Evolutionary conservation across 176 grass and related monocot genomes (phyloP).

Genomic region (Dactylis glomerata): DNA sequence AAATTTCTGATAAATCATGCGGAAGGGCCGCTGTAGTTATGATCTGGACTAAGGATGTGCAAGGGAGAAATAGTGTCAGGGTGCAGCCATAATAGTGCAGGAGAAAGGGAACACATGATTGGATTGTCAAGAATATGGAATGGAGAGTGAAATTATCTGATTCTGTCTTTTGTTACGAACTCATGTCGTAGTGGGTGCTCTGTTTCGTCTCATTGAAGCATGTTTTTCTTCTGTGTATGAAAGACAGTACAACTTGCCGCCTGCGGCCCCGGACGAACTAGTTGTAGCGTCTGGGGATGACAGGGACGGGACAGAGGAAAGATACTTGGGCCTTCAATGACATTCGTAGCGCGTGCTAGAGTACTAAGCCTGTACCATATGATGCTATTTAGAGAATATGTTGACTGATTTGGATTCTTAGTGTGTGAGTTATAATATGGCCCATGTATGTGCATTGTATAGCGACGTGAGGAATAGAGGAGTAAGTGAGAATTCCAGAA

Average conservation of each 20-base stretch:
- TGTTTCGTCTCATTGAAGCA: background rate
- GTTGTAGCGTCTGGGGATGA: background rate
- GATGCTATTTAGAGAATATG: background rate
- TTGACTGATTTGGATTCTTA: background rate
- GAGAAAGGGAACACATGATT: background rate
- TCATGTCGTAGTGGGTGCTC: background rate
- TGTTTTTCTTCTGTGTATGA: background rate
- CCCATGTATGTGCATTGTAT: background rate
- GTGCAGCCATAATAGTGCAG: background rate
- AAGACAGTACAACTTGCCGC: background rate
- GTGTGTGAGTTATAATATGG: background rate
- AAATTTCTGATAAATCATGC: background rate
- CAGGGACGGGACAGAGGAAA: background rate
- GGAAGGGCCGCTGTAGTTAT: background rate
- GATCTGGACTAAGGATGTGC: background rate
- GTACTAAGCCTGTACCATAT: background rate
- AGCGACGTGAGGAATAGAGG: background rate
- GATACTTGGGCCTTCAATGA: background rate
- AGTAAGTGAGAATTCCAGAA: background rate
- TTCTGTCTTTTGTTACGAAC: background rate
- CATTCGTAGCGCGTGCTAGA: background rate
- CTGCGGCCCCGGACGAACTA: background rate
- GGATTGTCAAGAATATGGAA: background rate
- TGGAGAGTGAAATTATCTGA: background rate
- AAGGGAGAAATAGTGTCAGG: background rate